These are phyloP conservation scores for Pseudocercospora ulei DNA, from an alignment of 2,329 filamentous ascomycete species.

Conservation along the genomic window DNA sequence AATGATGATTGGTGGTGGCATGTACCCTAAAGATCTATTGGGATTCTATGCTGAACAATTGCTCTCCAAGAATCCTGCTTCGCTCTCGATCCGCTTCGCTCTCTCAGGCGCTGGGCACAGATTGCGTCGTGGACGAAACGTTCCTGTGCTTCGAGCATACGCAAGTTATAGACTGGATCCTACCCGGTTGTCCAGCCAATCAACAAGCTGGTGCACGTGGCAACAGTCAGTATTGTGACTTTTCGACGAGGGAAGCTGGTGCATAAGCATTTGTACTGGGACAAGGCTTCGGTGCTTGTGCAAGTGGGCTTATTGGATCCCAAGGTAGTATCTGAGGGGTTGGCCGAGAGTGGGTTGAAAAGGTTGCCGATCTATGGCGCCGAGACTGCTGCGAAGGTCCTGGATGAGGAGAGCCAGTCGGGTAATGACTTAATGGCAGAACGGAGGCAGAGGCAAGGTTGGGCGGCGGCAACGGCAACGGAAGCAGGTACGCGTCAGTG, in stretches of 20 bases:
- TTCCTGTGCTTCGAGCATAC: constrained; percentile 49
- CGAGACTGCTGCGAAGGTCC: constrained; percentile 38
- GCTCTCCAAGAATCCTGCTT: constrained; percentile 46
- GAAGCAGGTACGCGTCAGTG: constrained; percentile 6
- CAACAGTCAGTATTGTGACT: constrained; percentile 48
- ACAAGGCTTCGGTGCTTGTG: constrained; percentile 50
- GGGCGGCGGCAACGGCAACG: constrained; percentile 15
- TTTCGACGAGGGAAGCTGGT: constrained; percentile 46
- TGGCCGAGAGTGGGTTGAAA: constrained; percentile 38
- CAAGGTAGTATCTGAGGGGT: constrained; percentile 42
- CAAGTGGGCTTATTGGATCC: constrained; percentile 50
- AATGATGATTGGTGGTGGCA: constrained; percentile 38
- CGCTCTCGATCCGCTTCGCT: constrained; percentile 47
- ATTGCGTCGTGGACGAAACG: constrained; percentile 52
- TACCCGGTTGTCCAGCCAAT: constrained; percentile 50
- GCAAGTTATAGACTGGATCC: constrained; percentile 49
- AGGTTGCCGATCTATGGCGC: constrained; percentile 36
- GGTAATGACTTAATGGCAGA: constrained; percentile 37
- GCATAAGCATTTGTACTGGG: constrained; percentile 52
- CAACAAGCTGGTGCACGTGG: constrained; percentile 47
- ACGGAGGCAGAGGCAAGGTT: constrained; percentile 25
- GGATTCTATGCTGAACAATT: constrained; percentile 51
- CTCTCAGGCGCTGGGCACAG: constrained; percentile 48
- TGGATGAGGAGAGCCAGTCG: constrained; percentile 36
- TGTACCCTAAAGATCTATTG: constrained; percentile 37